Base-by-base conservation (phyloP, 139 green algal genomes). In the Chlamydomonas eustigma region DNA sequence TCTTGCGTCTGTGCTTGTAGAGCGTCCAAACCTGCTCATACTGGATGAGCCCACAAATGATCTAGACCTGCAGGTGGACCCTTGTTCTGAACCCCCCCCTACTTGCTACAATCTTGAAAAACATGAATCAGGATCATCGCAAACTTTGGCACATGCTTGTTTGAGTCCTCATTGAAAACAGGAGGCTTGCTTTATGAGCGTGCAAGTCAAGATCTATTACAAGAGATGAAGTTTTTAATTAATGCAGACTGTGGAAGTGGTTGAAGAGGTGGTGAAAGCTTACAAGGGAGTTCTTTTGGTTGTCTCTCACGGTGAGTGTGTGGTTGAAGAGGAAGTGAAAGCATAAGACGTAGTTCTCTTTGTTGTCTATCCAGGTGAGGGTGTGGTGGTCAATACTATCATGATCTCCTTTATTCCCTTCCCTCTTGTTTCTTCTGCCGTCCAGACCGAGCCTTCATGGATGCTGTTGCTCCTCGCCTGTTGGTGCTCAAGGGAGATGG, bases 41-140 rank as follows among this genome's bases (percentile, higher is more conserved):
- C 73, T 93, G 52, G 87, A 93, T 66, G 77, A 89, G 80, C 90
- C 90, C 32, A 93, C 88, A 65, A 94, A 95, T 75, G 90, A 95
- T 81, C 81, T 94, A 34, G 90, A 94, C 65, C 79, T 96, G 3
- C 64, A 58, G 44, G 44, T 58, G 44, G 44, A 18, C 12, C 58
- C 44, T 58, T 28, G 44, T 28, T 58, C 44, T 58, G 18, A 58
- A 18, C 18, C 44, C 44, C n/a, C n/a, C n/a, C n/a, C n/a, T n/a
- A n/a, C n/a, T n/a, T n/a, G n/a, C n/a, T n/a, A n/a, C n/a, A n/a
- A n/a, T n/a, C n/a, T n/a, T n/a, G n/a, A n/a, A n/a, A n/a, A n/a
- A n/a, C n/a, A n/a, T n/a, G n/a, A n/a, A n/a, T n/a, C n/a, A n/a
- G n/a, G n/a, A n/a, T n/a, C n/a, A n/a, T n/a, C n/a, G n/a, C n/a